Evolutionary conservation across 1,139 yeast species (phyloP).

Genomic region (Zygotorulaspora mrakii): DNA sequence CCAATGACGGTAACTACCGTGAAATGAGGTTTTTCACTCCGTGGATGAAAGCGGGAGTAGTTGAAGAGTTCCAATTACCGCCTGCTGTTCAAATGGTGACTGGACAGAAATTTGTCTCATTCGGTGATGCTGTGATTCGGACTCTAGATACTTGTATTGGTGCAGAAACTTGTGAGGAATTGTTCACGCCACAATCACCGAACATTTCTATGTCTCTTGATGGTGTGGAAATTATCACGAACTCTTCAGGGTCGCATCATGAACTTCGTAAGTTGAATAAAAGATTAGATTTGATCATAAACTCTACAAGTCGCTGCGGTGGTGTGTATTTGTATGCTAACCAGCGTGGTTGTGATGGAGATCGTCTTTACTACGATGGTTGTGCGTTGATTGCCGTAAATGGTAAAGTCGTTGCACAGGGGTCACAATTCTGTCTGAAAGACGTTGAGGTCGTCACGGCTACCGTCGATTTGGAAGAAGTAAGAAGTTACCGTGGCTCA

Average conservation of each 20-base stretch:
- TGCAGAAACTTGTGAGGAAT: constrained; percentile 95
- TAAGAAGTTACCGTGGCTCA: constrained; percentile 70
- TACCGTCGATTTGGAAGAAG: constrained; percentile 88
- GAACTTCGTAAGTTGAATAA: constrained; percentile 86
- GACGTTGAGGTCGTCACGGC: constrained; percentile 95
- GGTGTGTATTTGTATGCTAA: constrained; percentile 91
- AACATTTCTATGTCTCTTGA: constrained; percentile 88
- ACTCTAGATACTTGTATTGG: constrained; percentile 87
- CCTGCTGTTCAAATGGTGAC: constrained; percentile 57
- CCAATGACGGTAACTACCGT: constrained; percentile 95
- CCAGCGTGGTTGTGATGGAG: constrained; percentile 98
- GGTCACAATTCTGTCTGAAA: constrained; percentile 76
- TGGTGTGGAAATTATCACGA: constrained; percentile 94
- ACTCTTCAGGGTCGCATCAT: constrained; percentile 95
- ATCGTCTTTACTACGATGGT: constrained; percentile 92
- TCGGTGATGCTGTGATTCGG: constrained; percentile 87
- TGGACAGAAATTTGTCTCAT: constrained; percentile 61
- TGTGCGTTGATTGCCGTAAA: constrained; percentile 91
- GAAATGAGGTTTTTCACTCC: constrained; percentile 97
- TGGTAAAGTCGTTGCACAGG: constrained; percentile 89
- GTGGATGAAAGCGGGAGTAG: constrained; percentile 75
- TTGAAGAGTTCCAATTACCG: constrained; percentile 72
- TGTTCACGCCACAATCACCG: constrained; percentile 94
- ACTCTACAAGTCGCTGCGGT: constrained; percentile 94
- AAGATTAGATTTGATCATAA: constrained; percentile 76